A percentile compares a stretch with the other conserved stretches of the same genome.
phyloP scores from a whole-genome alignment of 2,329 filamentous ascomycete species.

The Phoma sp. region DNA sequence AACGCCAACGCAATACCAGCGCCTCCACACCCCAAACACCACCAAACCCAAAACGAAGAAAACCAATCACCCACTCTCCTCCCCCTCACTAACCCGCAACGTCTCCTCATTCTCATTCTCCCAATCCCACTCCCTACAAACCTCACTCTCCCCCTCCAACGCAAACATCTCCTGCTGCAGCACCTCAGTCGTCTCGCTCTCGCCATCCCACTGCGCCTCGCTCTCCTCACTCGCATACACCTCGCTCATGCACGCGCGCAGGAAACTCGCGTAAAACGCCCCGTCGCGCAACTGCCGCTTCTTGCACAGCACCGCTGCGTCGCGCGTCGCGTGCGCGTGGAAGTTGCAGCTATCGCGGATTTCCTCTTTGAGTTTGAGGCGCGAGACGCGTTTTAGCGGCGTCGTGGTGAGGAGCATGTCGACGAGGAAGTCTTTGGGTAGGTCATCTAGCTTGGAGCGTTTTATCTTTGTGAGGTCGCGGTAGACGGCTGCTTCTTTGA shows the following conservation, averaged over 20 bases:
- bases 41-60: too few species aligned
- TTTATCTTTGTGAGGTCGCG: constrained; percentile 13
- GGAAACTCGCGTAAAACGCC: constrained; percentile 14
- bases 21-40: neutral
- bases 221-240: constrained; percentile 18
- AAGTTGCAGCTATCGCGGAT: constrained; percentile 16
- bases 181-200: constrained; percentile 19
- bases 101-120: constrained; percentile 20
- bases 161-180: constrained; percentile 19
- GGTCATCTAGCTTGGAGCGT: constrained; percentile 7
- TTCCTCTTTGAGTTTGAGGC: constrained; percentile 15
- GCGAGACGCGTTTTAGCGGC: constrained; percentile 11
- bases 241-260: constrained; percentile 19
- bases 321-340: constrained; percentile 10
- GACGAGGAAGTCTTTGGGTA: constrained; percentile 18
- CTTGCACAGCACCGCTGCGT: constrained; percentile 7
- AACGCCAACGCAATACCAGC: too few species aligned
- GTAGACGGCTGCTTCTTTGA: constrained; percentile 16
- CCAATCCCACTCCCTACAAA: constrained; percentile 16
- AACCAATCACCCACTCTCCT: constrained; percentile 10
- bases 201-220: constrained; percentile 14
- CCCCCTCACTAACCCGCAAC: constrained; percentile 15
- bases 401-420: constrained; percentile 18
- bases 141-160: constrained; percentile 14
- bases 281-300: constrained; percentile 11